phyloP scores from a whole-genome alignment of 1,284 basidiomycete genomes.

The Rugosomyces carneus region DNA sequence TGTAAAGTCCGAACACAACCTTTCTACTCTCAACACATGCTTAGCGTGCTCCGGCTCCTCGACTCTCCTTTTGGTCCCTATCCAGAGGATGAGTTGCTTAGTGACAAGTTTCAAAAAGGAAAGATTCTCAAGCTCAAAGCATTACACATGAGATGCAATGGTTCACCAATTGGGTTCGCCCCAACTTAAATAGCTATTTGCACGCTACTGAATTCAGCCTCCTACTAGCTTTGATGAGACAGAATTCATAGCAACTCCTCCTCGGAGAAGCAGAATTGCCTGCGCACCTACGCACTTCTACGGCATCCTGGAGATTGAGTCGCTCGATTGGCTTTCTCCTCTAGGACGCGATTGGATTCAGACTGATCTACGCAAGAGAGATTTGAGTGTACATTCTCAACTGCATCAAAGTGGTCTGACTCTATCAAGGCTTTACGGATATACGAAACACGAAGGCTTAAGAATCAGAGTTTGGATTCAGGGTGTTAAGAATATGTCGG shows the following conservation, averaged over 20 bases:
- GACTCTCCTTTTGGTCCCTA: constrained; percentile 26
- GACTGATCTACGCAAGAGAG: constrained; percentile 35
- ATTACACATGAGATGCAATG: constrained; percentile 16
- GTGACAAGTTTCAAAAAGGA: constrained; percentile 8
- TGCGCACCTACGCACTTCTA: constrained; percentile 34
- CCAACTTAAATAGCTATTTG: not conserved
- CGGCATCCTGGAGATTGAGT: constrained; percentile 39
- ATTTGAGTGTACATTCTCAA: constrained; percentile 20
- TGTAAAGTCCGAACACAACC: not conserved
- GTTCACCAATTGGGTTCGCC: constrained; percentile 16
- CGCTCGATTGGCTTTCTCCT: constrained; percentile 40
- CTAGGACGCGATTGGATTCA: constrained; percentile 34
- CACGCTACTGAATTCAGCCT: not conserved
- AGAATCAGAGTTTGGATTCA: constrained; percentile 31
- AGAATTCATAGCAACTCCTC: constrained; percentile 23
- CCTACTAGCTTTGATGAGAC: constrained; percentile 33
- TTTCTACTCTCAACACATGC: constrained; percentile 3
- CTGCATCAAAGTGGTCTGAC: constrained; percentile 24
- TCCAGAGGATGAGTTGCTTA: constrained; percentile 22
- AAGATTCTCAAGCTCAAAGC: constrained; percentile 8
- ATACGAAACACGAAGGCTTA: constrained; percentile 21
- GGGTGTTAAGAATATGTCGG: constrained; percentile 35
- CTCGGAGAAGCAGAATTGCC: constrained; percentile 14
- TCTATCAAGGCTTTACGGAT: constrained; percentile 29
- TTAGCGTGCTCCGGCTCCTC: constrained; percentile 12